Evolutionary conservation across 179 eudicot genomes (phyloP).

Genomic region (Actinidia polygama): DNA sequence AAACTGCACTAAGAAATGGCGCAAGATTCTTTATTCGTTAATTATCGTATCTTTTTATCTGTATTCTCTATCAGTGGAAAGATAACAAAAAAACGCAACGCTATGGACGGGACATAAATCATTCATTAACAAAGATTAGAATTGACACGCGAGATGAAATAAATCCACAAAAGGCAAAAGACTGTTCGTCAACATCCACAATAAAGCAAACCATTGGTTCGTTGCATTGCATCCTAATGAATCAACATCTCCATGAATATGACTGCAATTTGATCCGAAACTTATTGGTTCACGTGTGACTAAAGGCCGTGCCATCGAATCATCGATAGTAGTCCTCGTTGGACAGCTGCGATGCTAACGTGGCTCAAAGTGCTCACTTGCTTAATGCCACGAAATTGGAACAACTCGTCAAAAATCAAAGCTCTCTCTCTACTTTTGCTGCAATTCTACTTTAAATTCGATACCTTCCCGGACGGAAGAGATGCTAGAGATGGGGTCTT

Average conservation of each 20-base stretch:
- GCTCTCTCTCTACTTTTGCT: no score
- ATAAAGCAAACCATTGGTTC: background rate
- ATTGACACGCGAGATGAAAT: background rate
- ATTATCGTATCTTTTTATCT: no score
- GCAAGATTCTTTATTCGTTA: no score
- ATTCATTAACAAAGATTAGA: background rate
- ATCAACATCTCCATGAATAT: background rate
- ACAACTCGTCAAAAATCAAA: no score
- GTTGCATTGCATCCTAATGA: background rate
- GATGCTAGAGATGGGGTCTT: background rate
- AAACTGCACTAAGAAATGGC: no score
- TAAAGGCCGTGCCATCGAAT: background rate
- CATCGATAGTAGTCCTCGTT: background rate
- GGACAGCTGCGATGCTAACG: background rate
- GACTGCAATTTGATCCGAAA: background rate
- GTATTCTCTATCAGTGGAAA: no score
- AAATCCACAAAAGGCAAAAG: background rate
- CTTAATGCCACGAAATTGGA: background rate
- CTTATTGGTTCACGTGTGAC: background rate
- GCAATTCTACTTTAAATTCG: background rate
- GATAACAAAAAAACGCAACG: no score
- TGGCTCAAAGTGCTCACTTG: background rate
- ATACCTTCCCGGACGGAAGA: background rate
- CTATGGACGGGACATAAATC: background rate
- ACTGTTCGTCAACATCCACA: background rate